A percentile compares a stretch with the other conserved stretches of the same genome.
Evolutionary conservation across 805 yeast species (phyloP).

Genomic region (Saccharomycopsis guyanensis): DNA sequence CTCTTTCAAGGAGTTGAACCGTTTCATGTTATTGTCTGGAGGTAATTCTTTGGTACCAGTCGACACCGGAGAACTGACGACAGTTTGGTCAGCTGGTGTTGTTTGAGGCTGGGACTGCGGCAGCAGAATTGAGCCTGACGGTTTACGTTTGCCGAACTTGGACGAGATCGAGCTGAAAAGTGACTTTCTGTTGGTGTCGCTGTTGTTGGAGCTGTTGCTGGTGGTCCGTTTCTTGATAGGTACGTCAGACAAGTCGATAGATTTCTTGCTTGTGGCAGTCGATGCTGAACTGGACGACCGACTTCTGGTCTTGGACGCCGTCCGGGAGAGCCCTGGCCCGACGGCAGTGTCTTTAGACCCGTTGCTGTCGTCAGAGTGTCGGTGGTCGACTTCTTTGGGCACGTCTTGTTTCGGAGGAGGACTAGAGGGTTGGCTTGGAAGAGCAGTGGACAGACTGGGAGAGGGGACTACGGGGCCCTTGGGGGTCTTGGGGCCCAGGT

Average conservation of each 20-base stretch:
- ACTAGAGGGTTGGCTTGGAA: neutral
- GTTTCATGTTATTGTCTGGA: neutral
- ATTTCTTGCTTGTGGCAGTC: constrained; percentile 10
- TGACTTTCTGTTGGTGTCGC: constrained; percentile 23
- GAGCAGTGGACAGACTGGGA: constrained; percentile 17
- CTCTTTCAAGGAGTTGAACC: constrained; percentile 19
- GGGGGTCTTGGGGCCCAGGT: constrained; percentile 13
- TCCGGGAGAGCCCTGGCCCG: neutral
- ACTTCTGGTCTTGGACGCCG: constrained; percentile 5
- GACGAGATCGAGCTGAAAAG: constrained; percentile 27
- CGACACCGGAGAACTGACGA: neutral
- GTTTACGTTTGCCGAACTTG: constrained; percentile 21
- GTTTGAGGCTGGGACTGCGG: neutral
- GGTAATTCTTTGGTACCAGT: neutral
- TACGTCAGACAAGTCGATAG: constrained; percentile 8
- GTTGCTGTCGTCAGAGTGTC: neutral
- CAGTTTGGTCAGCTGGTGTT: neutral
- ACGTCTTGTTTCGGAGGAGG: neutral
- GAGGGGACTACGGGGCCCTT: constrained; percentile 20
- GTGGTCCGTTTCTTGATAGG: constrained; percentile 5
- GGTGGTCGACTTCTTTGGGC: neutral
- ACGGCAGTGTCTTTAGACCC: neutral
- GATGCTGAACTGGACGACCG: constrained; percentile 18
- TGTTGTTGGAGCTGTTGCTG: constrained; percentile 4
- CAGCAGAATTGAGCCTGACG: neutral